Conservation (phyloP, 305 asterid genomes). For the Solanum hybrid region DNA sequence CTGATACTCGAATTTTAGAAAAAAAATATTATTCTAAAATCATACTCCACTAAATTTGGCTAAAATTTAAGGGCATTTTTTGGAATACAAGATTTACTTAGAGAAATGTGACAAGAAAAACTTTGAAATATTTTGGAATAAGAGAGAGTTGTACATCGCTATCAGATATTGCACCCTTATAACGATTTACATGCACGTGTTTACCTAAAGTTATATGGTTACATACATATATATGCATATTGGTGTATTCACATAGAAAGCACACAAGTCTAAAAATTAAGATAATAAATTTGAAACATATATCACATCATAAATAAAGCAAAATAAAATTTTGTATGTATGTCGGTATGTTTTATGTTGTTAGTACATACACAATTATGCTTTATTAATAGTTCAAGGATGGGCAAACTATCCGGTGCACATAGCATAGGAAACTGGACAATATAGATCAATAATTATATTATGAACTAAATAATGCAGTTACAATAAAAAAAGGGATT, state of each 20-base stretch:
- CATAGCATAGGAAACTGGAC: too few species aligned
- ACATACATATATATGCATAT: neutral
- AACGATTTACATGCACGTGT: neutral
- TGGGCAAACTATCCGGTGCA: neutral
- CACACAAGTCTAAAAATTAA: neutral
- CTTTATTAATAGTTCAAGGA: neutral
- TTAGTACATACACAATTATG: neutral
- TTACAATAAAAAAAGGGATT: too few species aligned
- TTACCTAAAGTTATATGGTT: neutral
- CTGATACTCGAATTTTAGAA: too few species aligned
- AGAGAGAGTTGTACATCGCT: neutral
- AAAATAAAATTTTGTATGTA: neutral
- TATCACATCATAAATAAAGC: neutral
- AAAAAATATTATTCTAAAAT: too few species aligned
- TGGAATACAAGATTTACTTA: too few species aligned
- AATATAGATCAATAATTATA: too few species aligned
- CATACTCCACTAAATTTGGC: too few species aligned
- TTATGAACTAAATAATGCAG: too few species aligned
- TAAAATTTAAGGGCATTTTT: too few species aligned
- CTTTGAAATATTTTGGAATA: neutral
- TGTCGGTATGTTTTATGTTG: neutral
- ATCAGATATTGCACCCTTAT: neutral
- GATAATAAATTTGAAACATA: too few species aligned
- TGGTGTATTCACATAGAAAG: neutral
- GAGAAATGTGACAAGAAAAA: neutral